Conservation (phyloP, 2,329 filamentous ascomycete genomes). For the Elsinoe necatrix region DNA sequence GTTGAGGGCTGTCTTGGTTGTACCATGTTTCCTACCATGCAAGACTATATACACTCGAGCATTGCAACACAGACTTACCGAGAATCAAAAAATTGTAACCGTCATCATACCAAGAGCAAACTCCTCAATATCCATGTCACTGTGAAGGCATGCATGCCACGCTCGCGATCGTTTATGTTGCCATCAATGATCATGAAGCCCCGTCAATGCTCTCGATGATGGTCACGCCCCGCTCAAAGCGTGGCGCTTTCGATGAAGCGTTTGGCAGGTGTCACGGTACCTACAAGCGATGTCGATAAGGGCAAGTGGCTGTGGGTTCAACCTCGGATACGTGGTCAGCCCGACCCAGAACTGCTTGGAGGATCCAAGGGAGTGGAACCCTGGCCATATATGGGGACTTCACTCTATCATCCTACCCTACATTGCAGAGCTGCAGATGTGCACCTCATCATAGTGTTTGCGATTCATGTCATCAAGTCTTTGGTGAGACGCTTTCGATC, state of each 20-base stretch:
- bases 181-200: neutral
- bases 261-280: neutral
- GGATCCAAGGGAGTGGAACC: neutral
- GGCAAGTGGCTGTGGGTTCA: neutral
- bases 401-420: neutral
- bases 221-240: neutral
- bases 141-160: neutral
- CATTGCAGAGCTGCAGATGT: neutral
- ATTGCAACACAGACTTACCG: neutral
- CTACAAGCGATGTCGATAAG: neutral
- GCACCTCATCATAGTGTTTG: neutral
- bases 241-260: neutral
- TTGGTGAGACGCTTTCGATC: neutral
- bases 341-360: neutral
- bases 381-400: neutral
- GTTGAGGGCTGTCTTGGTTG: neutral
- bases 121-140: neutral
- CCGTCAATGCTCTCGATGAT: neutral
- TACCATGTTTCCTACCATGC: too few relatives aligned
- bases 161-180: neutral
- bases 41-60: neutral
- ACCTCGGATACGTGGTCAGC: neutral
- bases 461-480: neutral
- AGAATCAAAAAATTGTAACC: neutral
- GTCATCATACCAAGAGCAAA: neutral